These are phyloP conservation scores for Leccinum broughii DNA, from an alignment of 768 basidiomycete species.

Conservation along the genomic window DNA sequence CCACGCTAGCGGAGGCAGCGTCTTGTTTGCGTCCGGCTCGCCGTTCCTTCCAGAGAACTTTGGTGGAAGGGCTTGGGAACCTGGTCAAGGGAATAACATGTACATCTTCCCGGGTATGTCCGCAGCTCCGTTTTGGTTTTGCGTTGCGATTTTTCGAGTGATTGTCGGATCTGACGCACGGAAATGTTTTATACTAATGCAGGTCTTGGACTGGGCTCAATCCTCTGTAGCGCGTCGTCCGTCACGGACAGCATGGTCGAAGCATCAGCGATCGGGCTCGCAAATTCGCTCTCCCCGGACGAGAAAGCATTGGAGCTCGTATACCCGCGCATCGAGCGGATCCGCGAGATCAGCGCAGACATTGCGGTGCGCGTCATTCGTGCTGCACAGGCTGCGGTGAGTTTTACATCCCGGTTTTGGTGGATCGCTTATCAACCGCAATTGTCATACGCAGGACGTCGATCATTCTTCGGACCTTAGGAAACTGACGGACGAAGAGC, in stretches of 20 bases:
- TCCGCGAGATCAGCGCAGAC: slow-evolving; percentile 79
- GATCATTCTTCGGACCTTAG: slow-evolving; percentile 57
- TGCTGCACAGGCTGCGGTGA: slow-evolving; percentile 73
- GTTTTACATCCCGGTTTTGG: slow-evolving; percentile 23
- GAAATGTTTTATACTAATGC: neutral
- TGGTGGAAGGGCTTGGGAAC: slow-evolving; percentile 57
- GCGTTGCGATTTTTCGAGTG: neutral
- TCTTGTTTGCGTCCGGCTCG: slow-evolving; percentile 86
- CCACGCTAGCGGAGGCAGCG: slow-evolving; percentile 65
- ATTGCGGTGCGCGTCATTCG: slow-evolving; percentile 79
- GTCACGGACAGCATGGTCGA: slow-evolving; percentile 91
- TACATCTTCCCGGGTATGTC: slow-evolving; percentile 70
- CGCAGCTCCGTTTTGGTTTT: too few relatives aligned
- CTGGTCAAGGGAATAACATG: slow-evolving; percentile 97
- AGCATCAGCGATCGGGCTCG: slow-evolving; percentile 78
- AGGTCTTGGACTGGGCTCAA: slow-evolving; percentile 66
- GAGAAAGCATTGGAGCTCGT: slow-evolving; percentile 68
- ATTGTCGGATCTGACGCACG: slow-evolving; percentile 8
- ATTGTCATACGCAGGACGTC: slow-evolving; percentile 43
- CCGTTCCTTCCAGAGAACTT: slow-evolving; percentile 72
- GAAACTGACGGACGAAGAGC: slow-evolving; percentile 52
- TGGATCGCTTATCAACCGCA: neutral
- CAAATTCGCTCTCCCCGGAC: slow-evolving; percentile 66
- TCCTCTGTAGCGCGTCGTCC: slow-evolving; percentile 62
- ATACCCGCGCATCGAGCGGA: slow-evolving; percentile 82